Base-by-base conservation (phyloP, 805 yeast species). In the Candida sanyiensis region DNA sequence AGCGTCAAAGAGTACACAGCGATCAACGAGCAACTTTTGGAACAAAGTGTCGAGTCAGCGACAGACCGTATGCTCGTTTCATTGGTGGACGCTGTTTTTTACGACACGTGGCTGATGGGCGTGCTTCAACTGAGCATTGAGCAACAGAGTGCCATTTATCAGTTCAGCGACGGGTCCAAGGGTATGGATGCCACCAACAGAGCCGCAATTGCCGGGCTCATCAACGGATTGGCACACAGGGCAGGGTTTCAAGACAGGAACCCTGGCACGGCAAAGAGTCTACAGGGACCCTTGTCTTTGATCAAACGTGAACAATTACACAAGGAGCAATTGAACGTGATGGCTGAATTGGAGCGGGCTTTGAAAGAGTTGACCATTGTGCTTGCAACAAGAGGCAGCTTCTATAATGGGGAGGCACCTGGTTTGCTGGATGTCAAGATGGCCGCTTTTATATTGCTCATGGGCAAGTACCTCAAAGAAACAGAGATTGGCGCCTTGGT, bases 31-130 rank as follows among this genome's bases (percentile, higher is more conserved):
- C 52, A 66, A 19, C 58, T 64, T 29, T 38, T 57, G 11, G 46
- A 66, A 1, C 58, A 64, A 7, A 55, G 64, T 1, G 41, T 49
- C 2, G 48, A 57, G 5, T 46, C 61, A 5, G 51, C 58, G 7
- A 29, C 15, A 18, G 67, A 69, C 36, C 33, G 50, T 28, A 52
- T 69, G 61, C 52, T 62, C 49, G 62, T 57, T 39, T 54, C 61
- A 18, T 52, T 74, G 38, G 48, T 76, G 5, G 81, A 78, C 42
- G 59, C 63, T 8, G 61, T 64, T 16, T 46, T 77, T 4, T 69
- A 70, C 44, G 83, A 77, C 48, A 62, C 67, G n/a, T 76, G 75
- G 73, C 50, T 72, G 17, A 46, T 61, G 0, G 52, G 57, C 5
- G 48, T 61, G 2, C 26, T 66, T 5, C 53, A 48, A 27, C 55